phyloP scores from a whole-genome alignment of 1,284 basidiomycete genomes.

The Cerrena zonata region DNA sequence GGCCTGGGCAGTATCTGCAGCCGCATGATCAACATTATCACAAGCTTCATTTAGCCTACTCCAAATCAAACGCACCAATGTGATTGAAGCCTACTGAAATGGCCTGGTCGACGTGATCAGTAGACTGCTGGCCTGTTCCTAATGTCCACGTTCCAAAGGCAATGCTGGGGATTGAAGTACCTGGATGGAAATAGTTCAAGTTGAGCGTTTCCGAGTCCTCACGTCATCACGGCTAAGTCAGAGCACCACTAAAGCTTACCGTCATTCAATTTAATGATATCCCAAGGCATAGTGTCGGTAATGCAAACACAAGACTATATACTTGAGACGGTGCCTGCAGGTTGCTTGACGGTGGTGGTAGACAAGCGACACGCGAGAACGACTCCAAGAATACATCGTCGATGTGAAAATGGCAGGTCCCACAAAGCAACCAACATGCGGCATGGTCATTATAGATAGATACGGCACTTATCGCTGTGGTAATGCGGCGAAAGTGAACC shows the following conservation, averaged over 20 bases:
- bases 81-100: constrained; percentile 28
- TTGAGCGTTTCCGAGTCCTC: neutral
- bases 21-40: neutral
- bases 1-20: constrained; percentile 26
- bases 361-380: neutral
- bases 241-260: constrained; percentile 29
- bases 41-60: neutral
- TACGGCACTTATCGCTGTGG: too few relatives aligned
- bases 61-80: constrained; percentile 18
- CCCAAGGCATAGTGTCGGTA: constrained; percentile 40
- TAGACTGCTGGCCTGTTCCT: constrained; percentile 35
- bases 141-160: constrained; percentile 52
- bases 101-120: constrained; percentile 26
- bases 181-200: too few relatives aligned
- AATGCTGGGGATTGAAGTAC: constrained; percentile 42
- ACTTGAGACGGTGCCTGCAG: neutral
- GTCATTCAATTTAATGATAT: constrained; percentile 43
- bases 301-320: neutral
- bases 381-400: neutral
- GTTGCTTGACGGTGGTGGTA: neutral
- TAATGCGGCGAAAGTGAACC: too few relatives aligned
- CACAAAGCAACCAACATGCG: neutral
- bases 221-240: neutral
- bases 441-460: too few relatives aligned
- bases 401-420: neutral